Conservation (phyloP, 768 basidiomycete genomes). For the Collybiopsis confluens region DNA sequence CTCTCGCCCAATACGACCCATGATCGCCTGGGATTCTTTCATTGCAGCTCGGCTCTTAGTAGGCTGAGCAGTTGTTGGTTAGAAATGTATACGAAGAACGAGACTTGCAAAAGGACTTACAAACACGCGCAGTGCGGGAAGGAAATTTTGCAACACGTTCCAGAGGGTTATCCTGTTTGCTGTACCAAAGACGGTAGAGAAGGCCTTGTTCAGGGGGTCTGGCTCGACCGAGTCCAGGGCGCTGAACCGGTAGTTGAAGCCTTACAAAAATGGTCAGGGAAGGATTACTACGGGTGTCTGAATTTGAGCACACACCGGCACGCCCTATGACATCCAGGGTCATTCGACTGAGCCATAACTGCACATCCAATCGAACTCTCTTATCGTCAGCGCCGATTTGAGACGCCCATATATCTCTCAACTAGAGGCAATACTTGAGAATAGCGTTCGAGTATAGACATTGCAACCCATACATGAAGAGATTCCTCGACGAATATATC, state of each 20-base stretch:
- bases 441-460: not conserved
- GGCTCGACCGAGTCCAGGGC: conserved; percentile 25
- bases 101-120: too few species aligned
- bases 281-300: not conserved
- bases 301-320: conserved; percentile 31
- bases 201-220: conserved; percentile 28
- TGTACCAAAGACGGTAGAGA: conserved; percentile 24
- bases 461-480: not conserved
- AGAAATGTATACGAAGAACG: too few species aligned
- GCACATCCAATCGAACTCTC: conserved; percentile 45
- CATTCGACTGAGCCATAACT: conserved; percentile 60
- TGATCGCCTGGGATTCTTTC: conserved; percentile 34
- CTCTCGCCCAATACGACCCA: conserved; percentile 45
- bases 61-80: too few species aligned
- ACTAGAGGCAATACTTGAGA: conserved; percentile 20
- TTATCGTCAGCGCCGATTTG: conserved; percentile 28
- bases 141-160: conserved; percentile 13
- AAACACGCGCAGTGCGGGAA: not conserved
- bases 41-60: too few species aligned
- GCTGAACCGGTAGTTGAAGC: conserved; percentile 30
- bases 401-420: conserved; percentile 44
- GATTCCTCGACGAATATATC: conserved; percentile 51
- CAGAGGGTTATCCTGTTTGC: conserved; percentile 12
- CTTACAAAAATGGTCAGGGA: conserved; percentile 11
- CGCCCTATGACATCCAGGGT: conserved; percentile 78